phyloP scores from a whole-genome alignment of 1,284 basidiomycete genomes.

The Tylopilus microsporus region DNA sequence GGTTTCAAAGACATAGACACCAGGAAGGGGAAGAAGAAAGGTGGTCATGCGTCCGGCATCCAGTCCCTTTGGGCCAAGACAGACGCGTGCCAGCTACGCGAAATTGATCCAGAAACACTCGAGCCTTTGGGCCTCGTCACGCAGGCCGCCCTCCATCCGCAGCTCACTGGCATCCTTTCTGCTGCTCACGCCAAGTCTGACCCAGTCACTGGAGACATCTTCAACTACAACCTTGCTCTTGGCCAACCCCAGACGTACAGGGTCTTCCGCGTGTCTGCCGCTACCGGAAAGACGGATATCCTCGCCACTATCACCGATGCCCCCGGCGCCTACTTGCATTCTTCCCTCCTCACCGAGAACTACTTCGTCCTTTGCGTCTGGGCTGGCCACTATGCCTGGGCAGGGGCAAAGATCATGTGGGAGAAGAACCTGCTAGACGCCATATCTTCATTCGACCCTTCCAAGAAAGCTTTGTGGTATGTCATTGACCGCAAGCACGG shows the following conservation, averaged over 20 bases:
- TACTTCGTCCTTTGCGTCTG: conserved; percentile 35
- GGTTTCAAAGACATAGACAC: conserved; percentile 19
- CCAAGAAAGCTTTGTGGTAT: conserved; percentile 32
- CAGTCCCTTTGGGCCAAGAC: conserved; percentile 34
- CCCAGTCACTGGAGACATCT: conserved; percentile 32
- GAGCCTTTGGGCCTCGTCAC: conserved; percentile 29
- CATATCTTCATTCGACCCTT: conserved; percentile 31
- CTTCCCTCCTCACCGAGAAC: conserved; percentile 34
- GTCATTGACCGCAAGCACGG: conserved; percentile 35
- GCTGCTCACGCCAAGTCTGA: conserved; percentile 39
- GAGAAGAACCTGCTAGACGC: conserved; percentile 31
- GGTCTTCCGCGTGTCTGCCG: conserved; percentile 32
- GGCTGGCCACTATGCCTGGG: conserved; percentile 30
- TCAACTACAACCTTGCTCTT: conserved; percentile 33
- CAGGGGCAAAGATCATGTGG: conserved; percentile 30
- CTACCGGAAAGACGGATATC: conserved; percentile 30
- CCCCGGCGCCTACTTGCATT: conserved; percentile 36
- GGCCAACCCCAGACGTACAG: conserved; percentile 27
- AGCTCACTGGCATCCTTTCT: conserved; percentile 32
- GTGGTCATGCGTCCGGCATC: conserved; percentile 25
- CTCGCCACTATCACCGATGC: conserved; percentile 37
- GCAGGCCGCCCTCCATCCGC: conserved; percentile 30
- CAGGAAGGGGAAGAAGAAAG: conserved; percentile 16
- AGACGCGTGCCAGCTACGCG: conserved; percentile 24
- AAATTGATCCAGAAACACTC: conserved; percentile 35